Evolutionary conservation across 306 rosid genomes (phyloP).

Genomic region (Citrullus amarus): DNA sequence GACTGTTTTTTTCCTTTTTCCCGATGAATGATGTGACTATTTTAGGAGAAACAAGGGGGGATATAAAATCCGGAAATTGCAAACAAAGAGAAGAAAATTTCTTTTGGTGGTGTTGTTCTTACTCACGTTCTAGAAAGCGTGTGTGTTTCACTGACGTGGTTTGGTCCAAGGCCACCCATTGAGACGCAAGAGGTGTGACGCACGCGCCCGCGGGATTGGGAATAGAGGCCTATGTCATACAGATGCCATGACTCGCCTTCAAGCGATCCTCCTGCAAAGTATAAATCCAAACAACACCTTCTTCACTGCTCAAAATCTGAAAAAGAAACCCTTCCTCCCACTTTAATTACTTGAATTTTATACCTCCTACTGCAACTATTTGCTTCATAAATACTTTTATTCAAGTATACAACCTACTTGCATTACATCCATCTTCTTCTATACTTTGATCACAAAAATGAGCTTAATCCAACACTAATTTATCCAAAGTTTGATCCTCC

Average conservation of each 20-base stretch:
- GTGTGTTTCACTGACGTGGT: background rate
- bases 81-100: background rate
- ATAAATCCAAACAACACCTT: background rate
- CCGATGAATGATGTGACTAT: background rate
- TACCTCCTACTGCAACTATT: too few species aligned
- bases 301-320: background rate
- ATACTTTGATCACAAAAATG: too few species aligned
- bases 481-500: too few species aligned
- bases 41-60: background rate
- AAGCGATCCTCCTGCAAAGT: slow-evolving; percentile 6
- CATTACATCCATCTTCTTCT: too few species aligned
- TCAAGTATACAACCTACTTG: too few species aligned
- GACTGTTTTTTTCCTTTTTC: background rate
- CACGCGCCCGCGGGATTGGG: background rate
- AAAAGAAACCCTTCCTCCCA: too few species aligned
- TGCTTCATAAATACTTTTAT: too few species aligned
- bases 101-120: background rate
- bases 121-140: background rate
- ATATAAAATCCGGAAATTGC: background rate
- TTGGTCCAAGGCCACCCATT: background rate
- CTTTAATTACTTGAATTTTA: too few species aligned
- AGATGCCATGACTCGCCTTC: slow-evolving; percentile 2
- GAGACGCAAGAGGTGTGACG: background rate
- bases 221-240: background rate
- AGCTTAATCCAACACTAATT: too few species aligned